Evolutionary conservation across 2,329 filamentous ascomycete genomes (phyloP), one percentile per base, ranked within the genome.

Genomic region (Paraphaeosphaeria minitans): DNA sequence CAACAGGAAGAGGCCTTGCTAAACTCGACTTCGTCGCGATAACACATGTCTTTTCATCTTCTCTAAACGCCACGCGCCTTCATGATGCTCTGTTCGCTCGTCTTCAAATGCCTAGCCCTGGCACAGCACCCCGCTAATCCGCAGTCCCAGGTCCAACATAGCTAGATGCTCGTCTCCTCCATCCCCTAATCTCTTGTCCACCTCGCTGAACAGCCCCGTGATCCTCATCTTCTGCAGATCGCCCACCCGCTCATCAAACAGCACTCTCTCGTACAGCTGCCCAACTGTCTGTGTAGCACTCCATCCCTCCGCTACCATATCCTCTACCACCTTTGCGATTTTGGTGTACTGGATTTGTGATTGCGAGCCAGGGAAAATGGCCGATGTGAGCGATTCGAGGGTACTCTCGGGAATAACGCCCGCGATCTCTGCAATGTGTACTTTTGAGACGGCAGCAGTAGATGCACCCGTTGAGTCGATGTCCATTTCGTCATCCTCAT

Each of bases 291-390:
- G 95, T 7, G 89, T 88, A 24, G 94, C 95, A 75, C 93, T 97
- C 94, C 95, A 99, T 9, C 95, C 95, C 79, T 98, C 95, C 0
- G 94, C 94, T 48, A 98, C 89, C 82, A 99, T 88, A 64, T 97
- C 90, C 68, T 93, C 91, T 5, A 98, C 90, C 6, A 92, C 88
- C 64, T 87, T 87, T 0, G 92, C 87, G 16, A 99, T 86, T 13
- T 85, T 83, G 59, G 87, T 84, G 71, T 96, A 99, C 84, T 39
- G 65, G 49, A 75, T 67, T 83, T 24, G 84, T 84, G 19, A 60
- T 52, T 2, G 62, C 0, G 67, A 62, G 10, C 58, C 67, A 10
- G 92, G 91, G 66, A 91, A 89, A 80, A 98, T 90, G 19, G 92
- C 90, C 59, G 86, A 79, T 13, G 92, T 81, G 16, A 99, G 82